A percentile compares a stretch with the other conserved stretches of the same genome.
Conservation (phyloP, 2,329 filamentous ascomycete genomes). For the Fusarium pseudoanthophilum region DNA sequence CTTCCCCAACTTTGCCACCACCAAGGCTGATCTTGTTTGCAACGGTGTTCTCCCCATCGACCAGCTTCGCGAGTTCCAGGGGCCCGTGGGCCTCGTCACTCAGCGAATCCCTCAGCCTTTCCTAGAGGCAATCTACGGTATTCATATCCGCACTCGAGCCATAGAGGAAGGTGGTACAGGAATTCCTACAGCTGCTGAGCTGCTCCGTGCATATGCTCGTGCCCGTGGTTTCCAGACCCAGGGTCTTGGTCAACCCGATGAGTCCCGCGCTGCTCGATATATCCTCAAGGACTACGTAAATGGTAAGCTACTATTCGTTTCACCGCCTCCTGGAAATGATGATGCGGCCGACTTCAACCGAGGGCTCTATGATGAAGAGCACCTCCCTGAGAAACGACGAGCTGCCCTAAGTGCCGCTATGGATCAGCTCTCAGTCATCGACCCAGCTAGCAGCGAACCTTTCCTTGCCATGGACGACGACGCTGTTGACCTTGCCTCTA, state of each 20-base stretch:
- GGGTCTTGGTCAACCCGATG: conserved; percentile 90
- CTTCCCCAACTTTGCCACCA: conserved; percentile 97
- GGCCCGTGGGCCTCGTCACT: conserved; percentile 84
- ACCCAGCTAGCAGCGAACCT: conserved; percentile 40
- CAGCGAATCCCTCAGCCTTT: conserved; percentile 87
- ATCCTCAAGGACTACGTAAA: conserved; percentile 98
- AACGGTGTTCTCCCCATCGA: conserved; percentile 96
- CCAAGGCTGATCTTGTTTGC: conserved; percentile 95
- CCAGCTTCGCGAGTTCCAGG: conserved; percentile 91
- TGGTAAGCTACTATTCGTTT: conserved; percentile 91
- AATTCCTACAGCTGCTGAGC: conserved; percentile 82
- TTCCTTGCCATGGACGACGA: conserved; percentile 47
- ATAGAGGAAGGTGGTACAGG: conserved; percentile 94
- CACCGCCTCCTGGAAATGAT: conserved; percentile 80
- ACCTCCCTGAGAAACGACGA: conserved; percentile 84
- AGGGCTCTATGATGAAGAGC: conserved; percentile 84
- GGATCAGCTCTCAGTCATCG: conserved; percentile 57
- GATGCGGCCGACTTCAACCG: conserved; percentile 84
- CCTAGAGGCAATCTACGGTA: conserved; percentile 92
- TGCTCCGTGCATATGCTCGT: conserved; percentile 85
- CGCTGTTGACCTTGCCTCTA: conserved; percentile 46
- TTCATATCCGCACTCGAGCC: conserved; percentile 83
- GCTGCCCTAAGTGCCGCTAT: conserved; percentile 67
- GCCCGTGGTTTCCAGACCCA: conserved; percentile 92
- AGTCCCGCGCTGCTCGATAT: conserved; percentile 88